A percentile compares a stretch with the other conserved stretches of the same genome.
Conservation (phyloP, 352 stramenopile species). For the Paralagenidium karlingii region DNA sequence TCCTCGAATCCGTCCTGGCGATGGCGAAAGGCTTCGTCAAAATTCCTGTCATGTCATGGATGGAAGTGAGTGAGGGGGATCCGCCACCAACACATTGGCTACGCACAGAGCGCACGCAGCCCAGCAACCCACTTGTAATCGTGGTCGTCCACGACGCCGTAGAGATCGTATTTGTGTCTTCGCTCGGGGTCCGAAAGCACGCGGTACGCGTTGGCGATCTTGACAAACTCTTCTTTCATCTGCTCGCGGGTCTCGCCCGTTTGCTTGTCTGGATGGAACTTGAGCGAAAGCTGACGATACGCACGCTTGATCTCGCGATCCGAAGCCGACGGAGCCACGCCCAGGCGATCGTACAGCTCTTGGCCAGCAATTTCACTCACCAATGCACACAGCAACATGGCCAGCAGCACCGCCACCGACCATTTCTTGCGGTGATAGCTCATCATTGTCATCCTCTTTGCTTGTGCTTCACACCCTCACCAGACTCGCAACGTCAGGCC, state of each 20-base stretch:
- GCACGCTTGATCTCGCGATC: conserved; percentile 93
- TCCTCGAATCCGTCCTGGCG: conserved; percentile 54
- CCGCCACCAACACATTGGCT: background rate
- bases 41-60: too few relatives aligned
- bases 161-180: conserved; percentile 68
- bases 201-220: conserved; percentile 71
- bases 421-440: too few relatives aligned
- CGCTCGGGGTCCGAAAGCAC: conserved; percentile 60
- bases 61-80: background rate
- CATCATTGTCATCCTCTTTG: too few relatives aligned
- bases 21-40: conserved; percentile 60
- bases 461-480: too few relatives aligned
- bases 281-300: conserved; percentile 87
- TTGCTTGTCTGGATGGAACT: conserved; percentile 94
- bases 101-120: background rate
- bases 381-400: too few relatives aligned
- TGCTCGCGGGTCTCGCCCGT: conserved; percentile 39
- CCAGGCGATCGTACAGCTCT: conserved; percentile 77
- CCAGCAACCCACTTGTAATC: conserved; percentile 50
- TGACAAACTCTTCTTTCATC: conserved; percentile 60
- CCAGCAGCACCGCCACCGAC: too few relatives aligned
- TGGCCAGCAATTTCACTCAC: conserved; percentile 8
- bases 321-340: conserved; percentile 83
- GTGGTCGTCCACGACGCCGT: conserved; percentile 64
- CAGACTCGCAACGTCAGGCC: too few relatives aligned